Conservation (phyloP, 495 filamentous ascomycete species). For the Aspergillus panamensis region DNA sequence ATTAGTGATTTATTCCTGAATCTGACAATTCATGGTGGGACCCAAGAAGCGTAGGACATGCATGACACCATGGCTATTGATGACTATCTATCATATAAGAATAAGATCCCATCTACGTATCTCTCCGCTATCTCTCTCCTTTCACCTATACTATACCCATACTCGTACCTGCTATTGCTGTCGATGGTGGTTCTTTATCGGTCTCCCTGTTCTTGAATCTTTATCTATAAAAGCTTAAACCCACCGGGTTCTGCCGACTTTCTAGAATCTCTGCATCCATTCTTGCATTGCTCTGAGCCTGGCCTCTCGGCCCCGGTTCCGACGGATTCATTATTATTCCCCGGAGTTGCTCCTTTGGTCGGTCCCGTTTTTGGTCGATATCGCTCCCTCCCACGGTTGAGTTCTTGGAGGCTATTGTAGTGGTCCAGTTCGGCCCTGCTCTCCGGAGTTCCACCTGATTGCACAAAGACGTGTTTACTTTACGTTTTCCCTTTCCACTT, state of each 20-base stretch:
- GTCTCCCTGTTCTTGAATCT: neutral
- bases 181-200: neutral
- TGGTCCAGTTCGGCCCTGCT: neutral
- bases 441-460: neutral
- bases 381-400: neutral
- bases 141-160: neutral
- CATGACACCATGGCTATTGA: neutral
- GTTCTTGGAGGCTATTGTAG: neutral
- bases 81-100: neutral
- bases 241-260: constrained; percentile 1
- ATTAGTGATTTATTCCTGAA: neutral
- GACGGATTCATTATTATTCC: constrained; percentile 3
- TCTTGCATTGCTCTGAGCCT: neutral
- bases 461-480: neutral
- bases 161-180: neutral
- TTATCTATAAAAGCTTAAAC: neutral
- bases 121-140: neutral
- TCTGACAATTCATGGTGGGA: neutral
- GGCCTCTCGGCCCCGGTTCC: neutral
- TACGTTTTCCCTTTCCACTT: neutral
- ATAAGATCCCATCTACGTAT: neutral
- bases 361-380: constrained; percentile 6
- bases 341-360: constrained; percentile 26
- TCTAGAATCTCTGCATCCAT: constrained; percentile 6
- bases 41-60: neutral